Base-by-base conservation (phyloP, 257 asterid species). In the Solanum appendiculatum region DNA sequence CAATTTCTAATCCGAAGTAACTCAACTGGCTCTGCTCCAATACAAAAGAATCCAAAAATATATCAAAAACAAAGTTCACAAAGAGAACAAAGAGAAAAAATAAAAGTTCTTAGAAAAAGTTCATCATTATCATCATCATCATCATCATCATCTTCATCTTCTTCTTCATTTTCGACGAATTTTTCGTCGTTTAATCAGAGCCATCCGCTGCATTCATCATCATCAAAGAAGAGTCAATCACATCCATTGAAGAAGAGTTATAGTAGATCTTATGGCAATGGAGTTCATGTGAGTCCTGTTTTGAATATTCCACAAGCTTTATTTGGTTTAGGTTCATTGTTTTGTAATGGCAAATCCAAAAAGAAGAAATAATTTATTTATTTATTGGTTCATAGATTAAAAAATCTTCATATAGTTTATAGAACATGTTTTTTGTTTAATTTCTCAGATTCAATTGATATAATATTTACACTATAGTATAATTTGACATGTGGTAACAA, bases 11-110 rank as follows among this genome's bases (percentile, higher is more conserved):
- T 94, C 0, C 88, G 98, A 81, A 96, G 99, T 88, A 94, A 94
- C 16, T 96, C 99, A 23, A 96, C 99, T 15, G 98, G 98, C 6
- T 94, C 99, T 12, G 95, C 94, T 23, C 97, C 95, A 4, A 95
- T 86, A 82, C 93, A 92, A 14, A 96, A 92, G 25, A 89, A 91
- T 20, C 18, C 89, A 34, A 94, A 90, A 37, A 91, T 83, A 2
- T 86, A 88, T 82, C 91, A 77, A 80, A 94, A 95, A 88, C 97
- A 93, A 86, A 86, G 86, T 40, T 93, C 94, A 2, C 83, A 90
- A 89, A 92, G 90, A 25, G 97, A 93, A 37, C 56, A 86, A 13
- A 92, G 90, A 27, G 97, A 93, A 36, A 39, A 86, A 11, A 82
- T 88, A 51, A 86, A 93, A 15, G 83, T 83, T 13, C 39, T 86